phyloP scores from a whole-genome alignment of 129 eudicot species.

The Lactuca saligna region DNA sequence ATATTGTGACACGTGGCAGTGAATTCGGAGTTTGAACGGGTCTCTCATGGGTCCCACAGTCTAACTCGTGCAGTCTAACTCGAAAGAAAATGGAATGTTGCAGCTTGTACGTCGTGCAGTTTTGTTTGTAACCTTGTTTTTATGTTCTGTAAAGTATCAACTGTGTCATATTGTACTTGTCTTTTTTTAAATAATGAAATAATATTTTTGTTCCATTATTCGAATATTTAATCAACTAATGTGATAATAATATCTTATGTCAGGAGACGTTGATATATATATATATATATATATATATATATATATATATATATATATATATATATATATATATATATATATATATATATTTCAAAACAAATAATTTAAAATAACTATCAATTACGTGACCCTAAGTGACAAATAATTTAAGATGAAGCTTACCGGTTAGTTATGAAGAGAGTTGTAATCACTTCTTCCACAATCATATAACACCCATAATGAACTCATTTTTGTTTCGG shows the following conservation, averaged over 20 bases:
- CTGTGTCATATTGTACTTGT: slow-evolving; percentile 26
- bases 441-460: too few species aligned
- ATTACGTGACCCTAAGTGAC: too few species aligned
- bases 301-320: too few species aligned
- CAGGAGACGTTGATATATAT: neutral
- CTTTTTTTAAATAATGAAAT: neutral
- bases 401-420: too few species aligned
- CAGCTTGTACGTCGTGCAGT: slow-evolving; percentile 31
- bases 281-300: too few species aligned
- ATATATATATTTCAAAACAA: too few species aligned
- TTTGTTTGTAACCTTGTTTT: slow-evolving; percentile 37
- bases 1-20: slow-evolving; percentile 30
- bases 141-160: slow-evolving; percentile 13
- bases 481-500: too few species aligned
- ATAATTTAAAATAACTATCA: too few species aligned
- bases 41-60: slow-evolving; percentile 4
- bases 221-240: neutral
- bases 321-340: too few species aligned
- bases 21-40: slow-evolving; percentile 5
- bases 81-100: slow-evolving; percentile 23
- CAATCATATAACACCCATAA: too few species aligned
- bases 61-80: slow-evolving; percentile 1
- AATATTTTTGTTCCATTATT: slow-evolving; percentile 21
- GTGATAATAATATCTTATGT: neutral
- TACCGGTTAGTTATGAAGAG: too few species aligned